Evolutionary conservation across 495 filamentous ascomycete species (phyloP), one percentile per base, ranked within the genome.

Genomic region (Chaetomium fimeti): DNA sequence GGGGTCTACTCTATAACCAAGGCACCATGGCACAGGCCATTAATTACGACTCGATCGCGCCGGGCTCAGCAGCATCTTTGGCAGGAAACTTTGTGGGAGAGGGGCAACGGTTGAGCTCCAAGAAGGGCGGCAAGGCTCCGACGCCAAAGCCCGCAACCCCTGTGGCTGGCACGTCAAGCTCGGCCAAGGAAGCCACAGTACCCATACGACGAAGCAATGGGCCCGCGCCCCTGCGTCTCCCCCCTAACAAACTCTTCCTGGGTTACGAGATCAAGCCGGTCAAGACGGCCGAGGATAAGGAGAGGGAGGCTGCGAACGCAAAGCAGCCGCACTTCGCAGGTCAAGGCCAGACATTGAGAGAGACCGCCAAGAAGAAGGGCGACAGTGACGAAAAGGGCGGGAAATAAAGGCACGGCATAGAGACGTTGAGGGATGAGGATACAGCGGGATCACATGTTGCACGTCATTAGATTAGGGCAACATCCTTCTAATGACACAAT

Each of bases 21-120:
- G 94, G 94, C 8, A 92, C 88, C 32, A 98, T 98, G 94, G 93
- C 95, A 2, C 91, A 96, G 71, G 84, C 91, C 18, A 97, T 98
- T 78, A 97, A 97, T 79, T 98, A 98, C 74, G 85, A 91, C 48
- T 85, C 93, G n/a, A 97, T 98, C 67, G 89, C 91, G 0, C 94
- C 94, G 0, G 87, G 87, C 16, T 81, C 91, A 1, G 85, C 81
- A 8, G 80, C 85, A 13, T 85, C 85, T 16, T 82, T 83, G 0
- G 74, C 82, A 2, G 94, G 91, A 0, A 90, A 95, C 71, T 98
- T 98, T 71, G 70, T 88, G 1, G 80, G 82, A 3, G 94, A 94
- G 12, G 85, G 85, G 4, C 89, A 96, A 60, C 89, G 87, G 61
- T 75, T 98, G 20, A 88, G 84, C 60, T 81, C 86, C 0, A 93